Evolutionary conservation across 441 rosid genomes (phyloP).

Genomic region (Erysimum pusillum): DNA sequence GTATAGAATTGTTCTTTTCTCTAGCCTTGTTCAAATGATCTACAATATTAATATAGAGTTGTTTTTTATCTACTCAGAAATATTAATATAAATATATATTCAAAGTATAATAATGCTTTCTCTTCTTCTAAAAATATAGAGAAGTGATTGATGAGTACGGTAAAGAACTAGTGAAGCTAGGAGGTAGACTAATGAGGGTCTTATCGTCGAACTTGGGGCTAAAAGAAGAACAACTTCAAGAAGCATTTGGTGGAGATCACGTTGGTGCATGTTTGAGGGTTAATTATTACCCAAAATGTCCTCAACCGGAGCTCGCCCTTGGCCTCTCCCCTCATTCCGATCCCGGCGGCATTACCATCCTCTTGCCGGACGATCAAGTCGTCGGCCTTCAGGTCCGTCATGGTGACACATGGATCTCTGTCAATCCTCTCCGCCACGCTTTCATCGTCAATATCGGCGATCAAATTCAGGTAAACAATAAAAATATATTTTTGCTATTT

Average conservation of each 20-base stretch:
- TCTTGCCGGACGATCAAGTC: conserved; percentile 74
- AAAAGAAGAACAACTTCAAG: conserved; percentile 57
- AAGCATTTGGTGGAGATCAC: conserved; percentile 71
- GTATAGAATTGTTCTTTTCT: no score
- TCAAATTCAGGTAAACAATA: conserved; percentile 69
- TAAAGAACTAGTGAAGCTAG: conserved; percentile 62
- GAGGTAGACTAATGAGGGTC: conserved; percentile 63
- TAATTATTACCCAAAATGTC: conserved; percentile 81
- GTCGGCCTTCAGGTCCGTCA: conserved; percentile 74
- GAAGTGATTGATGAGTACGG: conserved; percentile 78
- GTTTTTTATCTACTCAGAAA: neutral
- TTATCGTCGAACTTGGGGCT: conserved; percentile 75
- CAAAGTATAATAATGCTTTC: neutral
- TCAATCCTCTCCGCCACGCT: conserved; percentile 67
- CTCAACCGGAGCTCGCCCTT: conserved; percentile 80
- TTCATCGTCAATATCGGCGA: conserved; percentile 82
- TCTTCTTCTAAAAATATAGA: conserved; percentile 45
- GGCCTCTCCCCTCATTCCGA: conserved; percentile 91
- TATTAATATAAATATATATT: no score
- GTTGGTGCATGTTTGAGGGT: conserved; percentile 76
- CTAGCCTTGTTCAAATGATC: neutral
- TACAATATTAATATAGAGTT: neutral
- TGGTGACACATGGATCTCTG: conserved; percentile 68
- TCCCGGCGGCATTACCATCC: conserved; percentile 87
- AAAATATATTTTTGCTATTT: neutral